Base-by-base conservation (phyloP, 768 basidiomycete genomes). In the Xanthoconium stramineum region DNA sequence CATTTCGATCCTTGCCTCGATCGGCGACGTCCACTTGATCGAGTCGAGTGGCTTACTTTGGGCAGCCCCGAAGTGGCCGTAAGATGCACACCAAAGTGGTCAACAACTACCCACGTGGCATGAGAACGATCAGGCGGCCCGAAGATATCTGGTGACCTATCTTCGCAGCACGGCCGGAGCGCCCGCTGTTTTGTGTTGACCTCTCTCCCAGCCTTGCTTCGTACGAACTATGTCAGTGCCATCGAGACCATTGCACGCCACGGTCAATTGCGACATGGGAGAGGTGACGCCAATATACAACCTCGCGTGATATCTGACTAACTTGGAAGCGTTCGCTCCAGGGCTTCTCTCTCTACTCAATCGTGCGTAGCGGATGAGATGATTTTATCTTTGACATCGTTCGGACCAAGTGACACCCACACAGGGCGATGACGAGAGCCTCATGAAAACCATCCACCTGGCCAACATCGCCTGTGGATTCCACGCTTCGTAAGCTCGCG, bases 391-490 rank as follows among this genome's bases (percentile, higher is more conserved):
- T 37, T 29, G 1, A 30, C 20, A n/a, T 51, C 1, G 12, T 17
- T 38, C 48, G 32, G 11, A 37, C 20, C 12, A 9, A 53, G 12
- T 40, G 45, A 53, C 3, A 9, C 29, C 3, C 11, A 28, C 33
- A 44, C 40, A 82, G 82, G 78, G 76, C 7, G 78, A 83, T 36
- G 82, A 83, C 35, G 79, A 78, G 53, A 69, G 70, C 11, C 73
- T 83, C 42, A 82, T 82, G 80, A 74, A 78, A 51, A 79, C 76
- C 12, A 82, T 85, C 30, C 80, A 84, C 60, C 71, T 83, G 15
- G 83, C 83, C 0, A 84, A 86, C 56, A 73, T 86, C 15, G 86
- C 86, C 0, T 88, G 85, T 62, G 85, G 86, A 7, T 86, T 85
- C 57, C 86, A 88, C 62, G 85, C 82, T 20, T 83, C 81, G 81